Percentiles rank a stretch among this genome's conserved stretches.
Evolutionary conservation across 495 filamentous ascomycete species (phyloP).

Genomic region (Melanomma pulvis-pyrius): DNA sequence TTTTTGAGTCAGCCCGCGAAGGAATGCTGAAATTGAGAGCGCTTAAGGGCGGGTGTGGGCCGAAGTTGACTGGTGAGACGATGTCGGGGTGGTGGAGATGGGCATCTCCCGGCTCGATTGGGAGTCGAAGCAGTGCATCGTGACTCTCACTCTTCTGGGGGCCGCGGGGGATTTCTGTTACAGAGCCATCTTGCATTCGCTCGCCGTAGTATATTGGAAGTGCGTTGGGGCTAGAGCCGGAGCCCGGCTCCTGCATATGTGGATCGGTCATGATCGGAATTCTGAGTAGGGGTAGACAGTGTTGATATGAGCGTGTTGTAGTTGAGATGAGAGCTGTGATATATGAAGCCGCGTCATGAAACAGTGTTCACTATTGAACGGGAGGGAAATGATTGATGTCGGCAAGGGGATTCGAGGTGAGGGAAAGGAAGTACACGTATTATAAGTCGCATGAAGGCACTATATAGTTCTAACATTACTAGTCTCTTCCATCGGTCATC

Average conservation of each 20-base stretch:
- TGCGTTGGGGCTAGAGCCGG: constrained; percentile 4
- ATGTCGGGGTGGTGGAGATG: constrained; percentile 3
- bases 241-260: constrained; percentile 7
- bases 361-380: background rate
- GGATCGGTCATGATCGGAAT: background rate
- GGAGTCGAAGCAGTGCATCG: constrained; percentile 16
- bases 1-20: background rate
- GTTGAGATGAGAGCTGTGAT: background rate
- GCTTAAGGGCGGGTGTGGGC: background rate
- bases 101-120: constrained; percentile 17
- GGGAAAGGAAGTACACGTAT: constrained; percentile 1
- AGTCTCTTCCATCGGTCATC: background rate
- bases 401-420: background rate
- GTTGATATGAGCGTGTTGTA: background rate
- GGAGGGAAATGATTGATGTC: background rate
- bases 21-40: background rate
- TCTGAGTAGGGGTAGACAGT: constrained; percentile 13
- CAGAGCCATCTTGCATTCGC: constrained; percentile 11
- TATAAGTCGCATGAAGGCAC: constrained; percentile 20
- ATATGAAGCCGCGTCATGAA: constrained; percentile 5
- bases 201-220: constrained; percentile 24
- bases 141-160: constrained; percentile 12
- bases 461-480: background rate
- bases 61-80: constrained; percentile 9
- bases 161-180: constrained; percentile 9